Conservation (phyloP, 2,329 filamentous ascomycete genomes). For the Zopfia rhizophila region DNA sequence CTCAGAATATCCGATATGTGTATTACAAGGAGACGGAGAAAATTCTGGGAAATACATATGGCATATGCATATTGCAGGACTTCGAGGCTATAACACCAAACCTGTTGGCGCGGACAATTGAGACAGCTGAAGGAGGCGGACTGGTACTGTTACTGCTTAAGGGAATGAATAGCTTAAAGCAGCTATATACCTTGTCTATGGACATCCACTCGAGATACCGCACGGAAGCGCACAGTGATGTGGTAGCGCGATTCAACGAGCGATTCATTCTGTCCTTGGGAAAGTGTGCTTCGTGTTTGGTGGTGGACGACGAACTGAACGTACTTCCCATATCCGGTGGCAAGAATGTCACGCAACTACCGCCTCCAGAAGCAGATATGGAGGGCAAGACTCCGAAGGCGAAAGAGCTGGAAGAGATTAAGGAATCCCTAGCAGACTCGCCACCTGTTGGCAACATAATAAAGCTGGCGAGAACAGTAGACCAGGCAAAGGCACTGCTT, state of each 20-base stretch:
- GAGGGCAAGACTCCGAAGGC: slow-evolving; percentile 75
- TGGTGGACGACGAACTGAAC: slow-evolving; percentile 97
- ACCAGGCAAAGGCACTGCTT: slow-evolving; percentile 95
- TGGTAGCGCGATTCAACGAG: slow-evolving; percentile 96
- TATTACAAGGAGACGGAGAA: slow-evolving; percentile 99
- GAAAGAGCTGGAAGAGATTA: slow-evolving; percentile 83
- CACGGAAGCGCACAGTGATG: slow-evolving; percentile 94
- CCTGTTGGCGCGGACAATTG: slow-evolving; percentile 89
- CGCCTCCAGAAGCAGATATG: slow-evolving; percentile 78
- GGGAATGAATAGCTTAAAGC: slow-evolving; percentile 96
- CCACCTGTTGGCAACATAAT: slow-evolving; percentile 88
- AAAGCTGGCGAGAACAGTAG: slow-evolving; percentile 86
- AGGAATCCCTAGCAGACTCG: slow-evolving; percentile 85
- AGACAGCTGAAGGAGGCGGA: slow-evolving; percentile 97
- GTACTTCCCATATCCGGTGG: slow-evolving; percentile 96
- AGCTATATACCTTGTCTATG: slow-evolving; percentile 97
- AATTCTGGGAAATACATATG: slow-evolving; percentile 96
- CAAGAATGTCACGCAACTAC: slow-evolving; percentile 85
- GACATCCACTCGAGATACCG: slow-evolving; percentile 96
- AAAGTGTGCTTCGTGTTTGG: slow-evolving; percentile 92
- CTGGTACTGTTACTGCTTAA: slow-evolving; percentile 90
- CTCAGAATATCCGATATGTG: slow-evolving; percentile 97
- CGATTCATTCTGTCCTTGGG: slow-evolving; percentile 94
- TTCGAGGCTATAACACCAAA: slow-evolving; percentile 99
- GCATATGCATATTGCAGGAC: slow-evolving; percentile 98